Conservation (phyloP, 306 rosid species). For the Vicia sativa region DNA sequence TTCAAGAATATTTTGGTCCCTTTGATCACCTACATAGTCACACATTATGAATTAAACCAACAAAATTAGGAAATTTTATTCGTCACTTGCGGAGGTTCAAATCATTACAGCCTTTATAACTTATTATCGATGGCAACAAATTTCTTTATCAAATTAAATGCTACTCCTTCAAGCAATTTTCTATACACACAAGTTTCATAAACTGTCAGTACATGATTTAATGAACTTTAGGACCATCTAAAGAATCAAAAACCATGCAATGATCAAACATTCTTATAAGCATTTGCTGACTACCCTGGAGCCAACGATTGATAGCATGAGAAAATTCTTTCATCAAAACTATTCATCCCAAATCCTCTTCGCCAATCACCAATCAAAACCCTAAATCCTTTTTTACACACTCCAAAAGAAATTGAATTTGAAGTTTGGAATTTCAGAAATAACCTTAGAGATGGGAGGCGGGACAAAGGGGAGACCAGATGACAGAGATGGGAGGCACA, state of each 20-base stretch:
- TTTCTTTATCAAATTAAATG: slow-evolving; percentile 34
- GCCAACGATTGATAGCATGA: slow-evolving; percentile 21
- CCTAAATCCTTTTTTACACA: too few species aligned
- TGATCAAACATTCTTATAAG: slow-evolving; percentile 27
- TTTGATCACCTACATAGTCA: slow-evolving; percentile 71
- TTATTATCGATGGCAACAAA: slow-evolving; percentile 1
- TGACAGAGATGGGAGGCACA: too few species aligned
- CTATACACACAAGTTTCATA: slow-evolving; percentile 22
- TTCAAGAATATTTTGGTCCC: slow-evolving; percentile 84
- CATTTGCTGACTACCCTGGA: slow-evolving; percentile 1
- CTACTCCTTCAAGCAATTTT: slow-evolving; percentile 30
- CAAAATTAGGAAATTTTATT: slow-evolving; percentile 22
- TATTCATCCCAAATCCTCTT: slow-evolving; percentile 6
- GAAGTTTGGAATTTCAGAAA: too few species aligned
- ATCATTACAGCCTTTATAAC: slow-evolving; percentile 21
- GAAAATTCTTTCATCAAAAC: slow-evolving; percentile 11
- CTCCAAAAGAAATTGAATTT: too few species aligned
- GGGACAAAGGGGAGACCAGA: too few species aligned
- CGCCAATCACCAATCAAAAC: too few species aligned
- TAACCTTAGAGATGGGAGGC: too few species aligned
- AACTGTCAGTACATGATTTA: slow-evolving; percentile 15
- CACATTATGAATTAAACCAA: slow-evolving; percentile 10
- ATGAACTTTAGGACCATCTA: neutral
- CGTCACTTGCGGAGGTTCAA: neutral
- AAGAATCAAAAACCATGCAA: slow-evolving; percentile 5